Evolutionary conservation across 495 filamentous ascomycete species (phyloP), one percentile per base, ranked within the genome.

Genomic region (Aspergillus incahuasiensis): DNA sequence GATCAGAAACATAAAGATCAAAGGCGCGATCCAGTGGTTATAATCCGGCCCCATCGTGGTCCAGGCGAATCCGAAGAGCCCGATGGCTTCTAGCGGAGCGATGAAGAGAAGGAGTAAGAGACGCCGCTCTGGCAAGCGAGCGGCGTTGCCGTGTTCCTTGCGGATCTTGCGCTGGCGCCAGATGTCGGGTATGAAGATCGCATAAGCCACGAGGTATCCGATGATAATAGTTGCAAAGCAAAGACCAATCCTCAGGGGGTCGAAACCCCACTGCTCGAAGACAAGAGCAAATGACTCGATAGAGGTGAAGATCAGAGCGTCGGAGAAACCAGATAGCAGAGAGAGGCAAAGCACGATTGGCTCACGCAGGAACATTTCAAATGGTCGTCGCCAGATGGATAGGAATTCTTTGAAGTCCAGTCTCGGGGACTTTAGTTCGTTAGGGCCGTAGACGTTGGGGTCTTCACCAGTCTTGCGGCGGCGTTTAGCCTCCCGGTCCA

Each of bases 271-370:
- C 56, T 85, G 81, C 21, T 74, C 59, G 62, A 86, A 89, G 20
- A 89, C 85, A 12, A 86, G 73, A 1, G 62, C 63, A 63, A 87
- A 86, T 0, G 81, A 84, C 59, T 89, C 83, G 56, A 89, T 82
- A 70, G 86, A 88, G 68, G 85, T 87, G 76, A 89, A 91, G 71
- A 92, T 87, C 6, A 92, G 77, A n/a, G 87, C 88, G 58, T 91
- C 88, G 22, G 79, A 83, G 75, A 90, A 90, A 40, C 88, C 88
- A 24, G 82, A 86, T 22, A 91, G 83, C 9, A 90, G 71, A 2
- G 86, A 89, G 1, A 92, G 74, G 42, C 74, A 80, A 4, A 89
- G 72, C 6, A 90, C 88, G 60, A 92, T 91, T 0, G 87, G 85
- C 60, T 92, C 88, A 0, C 81, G 85, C 16, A 88, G 57, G 70